Conservation (phyloP, 306 rosid species). For the Canavalia gladiata region DNA sequence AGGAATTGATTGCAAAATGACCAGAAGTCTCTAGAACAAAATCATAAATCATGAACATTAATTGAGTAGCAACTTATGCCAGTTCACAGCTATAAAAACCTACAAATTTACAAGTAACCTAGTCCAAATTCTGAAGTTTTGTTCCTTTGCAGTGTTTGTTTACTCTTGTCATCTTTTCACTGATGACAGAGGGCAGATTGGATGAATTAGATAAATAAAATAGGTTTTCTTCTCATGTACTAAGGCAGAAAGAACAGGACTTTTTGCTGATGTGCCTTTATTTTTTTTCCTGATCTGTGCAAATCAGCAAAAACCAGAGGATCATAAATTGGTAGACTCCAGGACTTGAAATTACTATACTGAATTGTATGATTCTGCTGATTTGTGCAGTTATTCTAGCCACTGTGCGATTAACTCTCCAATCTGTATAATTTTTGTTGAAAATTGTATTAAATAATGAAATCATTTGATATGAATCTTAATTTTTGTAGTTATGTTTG, state of each 20-base stretch:
- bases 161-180: background rate
- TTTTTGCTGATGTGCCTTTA: background rate
- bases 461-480: background rate
- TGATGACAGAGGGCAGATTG: background rate
- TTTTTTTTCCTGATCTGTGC: background rate
- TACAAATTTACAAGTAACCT: background rate
- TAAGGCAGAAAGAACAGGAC: background rate
- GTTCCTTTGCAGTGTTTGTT: background rate
- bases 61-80: background rate
- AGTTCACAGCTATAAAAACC: background rate
- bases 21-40: background rate
- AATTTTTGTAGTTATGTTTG: background rate
- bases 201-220: conserved; percentile 4
- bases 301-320: background rate
- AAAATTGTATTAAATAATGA: background rate
- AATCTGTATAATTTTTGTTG: background rate
- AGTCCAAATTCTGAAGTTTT: background rate
- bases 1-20: background rate
- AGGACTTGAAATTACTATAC: background rate
- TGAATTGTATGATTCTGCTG: background rate
- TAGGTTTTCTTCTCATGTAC: background rate
- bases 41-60: background rate
- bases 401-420: background rate
- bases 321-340: background rate
- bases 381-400: background rate